phyloP scores from a whole-genome alignment of 139 green algal genomes.

The Chlorella sorokiniana region DNA sequence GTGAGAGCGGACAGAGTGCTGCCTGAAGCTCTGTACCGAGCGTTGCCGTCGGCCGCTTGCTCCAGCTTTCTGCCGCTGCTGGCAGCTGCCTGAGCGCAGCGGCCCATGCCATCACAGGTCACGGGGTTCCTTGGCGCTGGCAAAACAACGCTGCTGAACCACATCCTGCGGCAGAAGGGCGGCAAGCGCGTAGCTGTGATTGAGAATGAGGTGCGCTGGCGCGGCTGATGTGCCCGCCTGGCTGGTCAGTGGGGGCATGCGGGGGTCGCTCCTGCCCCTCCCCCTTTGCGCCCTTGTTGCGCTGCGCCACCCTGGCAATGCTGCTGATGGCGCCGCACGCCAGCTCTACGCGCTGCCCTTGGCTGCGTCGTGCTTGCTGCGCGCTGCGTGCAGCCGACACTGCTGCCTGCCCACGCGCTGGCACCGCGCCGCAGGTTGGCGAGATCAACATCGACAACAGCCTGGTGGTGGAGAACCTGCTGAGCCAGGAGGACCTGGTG shows the following conservation, averaged over 20 bases:
- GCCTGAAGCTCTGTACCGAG: neutral
- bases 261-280: no score
- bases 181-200: slow-evolving; percentile 76
- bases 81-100: neutral
- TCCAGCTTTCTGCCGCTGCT: neutral
- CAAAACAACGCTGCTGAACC: slow-evolving; percentile 86
- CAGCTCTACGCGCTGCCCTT: neutral
- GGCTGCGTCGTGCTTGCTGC: neutral
- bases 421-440: slow-evolving; percentile 58
- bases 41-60: neutral
- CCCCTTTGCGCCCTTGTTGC: neutral
- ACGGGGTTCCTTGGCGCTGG: slow-evolving; percentile 70
- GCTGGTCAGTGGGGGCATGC: no score
- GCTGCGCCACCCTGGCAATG: neutral
- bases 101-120: slow-evolving; percentile 31
- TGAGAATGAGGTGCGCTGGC: slow-evolving; percentile 79
- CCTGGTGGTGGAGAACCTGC: slow-evolving; percentile 59
- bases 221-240: no score
- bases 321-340: neutral
- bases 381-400: neutral
- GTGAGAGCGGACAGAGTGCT: neutral
- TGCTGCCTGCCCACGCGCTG: slow-evolving; percentile 35
- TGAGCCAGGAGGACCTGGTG: slow-evolving; percentile 83
- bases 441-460: slow-evolving; percentile 61
- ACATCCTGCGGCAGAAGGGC: slow-evolving; percentile 66